Base-by-base conservation (phyloP, 1,139 yeast species). In the Suhomyces coccinellae region DNA sequence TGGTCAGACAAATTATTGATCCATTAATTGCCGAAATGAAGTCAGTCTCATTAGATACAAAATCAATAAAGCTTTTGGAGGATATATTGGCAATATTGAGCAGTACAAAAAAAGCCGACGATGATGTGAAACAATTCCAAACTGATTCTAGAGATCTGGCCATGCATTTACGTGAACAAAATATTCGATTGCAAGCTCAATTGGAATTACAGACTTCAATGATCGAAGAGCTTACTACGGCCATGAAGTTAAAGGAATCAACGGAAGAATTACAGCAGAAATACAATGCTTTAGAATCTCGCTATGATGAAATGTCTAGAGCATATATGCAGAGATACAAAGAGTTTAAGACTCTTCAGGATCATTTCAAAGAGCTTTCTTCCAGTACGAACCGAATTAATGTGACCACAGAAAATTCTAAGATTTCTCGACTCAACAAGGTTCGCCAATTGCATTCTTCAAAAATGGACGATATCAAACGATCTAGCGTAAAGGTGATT, bases 391-490 rank as follows among this genome's bases (percentile, higher is more conserved):
- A 49, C 31, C 33, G 31, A 17, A 39, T 52, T 24, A 46, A 41
- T 7, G 41, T 47, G 4, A 31, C 44, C 9, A 20, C 39, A 2
- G 51, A 41, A 16, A 43, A 35, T 11, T 20, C 39, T 13, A 50
- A 52, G 17, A 27, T 40, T 11, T 30, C 36, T 16, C 52, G 55
- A 34, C 46, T 67, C 29, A 55, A 55, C 13, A 67, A 67, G 36
- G 55, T 69, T 3, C 64, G 65, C 13, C 64, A 63, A 41, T 57
- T 71, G 37, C 75, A 71, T 51, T 45, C 59, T 4, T 48, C 53
- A 20, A 63, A 58, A 36, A 55, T 67, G 52, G 53, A 49, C 40
- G 61, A 56, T 16, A 56, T 63, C 33, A 55, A 52, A 24, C 46
- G 48, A 10, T 45, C 49, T 13, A 41, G 46, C 6, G 41, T 46